Conservation (phyloP, 106 monocot species). For the Dendrobium nobile region DNA sequence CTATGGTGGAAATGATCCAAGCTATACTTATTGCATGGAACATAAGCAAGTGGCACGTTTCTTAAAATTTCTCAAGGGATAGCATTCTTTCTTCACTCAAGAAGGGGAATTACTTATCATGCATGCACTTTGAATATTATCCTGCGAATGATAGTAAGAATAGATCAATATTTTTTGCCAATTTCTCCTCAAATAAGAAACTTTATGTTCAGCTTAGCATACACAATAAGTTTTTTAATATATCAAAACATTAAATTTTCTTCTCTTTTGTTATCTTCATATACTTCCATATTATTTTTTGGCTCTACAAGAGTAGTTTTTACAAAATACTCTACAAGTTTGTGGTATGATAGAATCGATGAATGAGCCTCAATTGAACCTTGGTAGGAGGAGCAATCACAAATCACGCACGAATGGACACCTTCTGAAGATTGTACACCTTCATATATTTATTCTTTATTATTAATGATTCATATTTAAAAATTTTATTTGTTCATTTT, state of each 20-base stretch:
- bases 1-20: no score
- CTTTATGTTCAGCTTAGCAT: background rate
- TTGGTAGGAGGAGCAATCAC: background rate
- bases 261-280: no score
- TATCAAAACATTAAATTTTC: background rate
- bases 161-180: background rate
- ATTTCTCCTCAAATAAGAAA: background rate
- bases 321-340: background rate
- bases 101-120: no score
- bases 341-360: background rate
- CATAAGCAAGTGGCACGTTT: no score
- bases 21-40: no score
- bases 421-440: background rate
- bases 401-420: background rate
- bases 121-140: no score
- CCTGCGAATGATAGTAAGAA: background rate
- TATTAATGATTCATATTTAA: background rate
- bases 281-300: background rate
- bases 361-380: background rate
- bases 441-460: background rate
- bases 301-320: background rate
- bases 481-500: background rate
- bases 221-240: background rate
- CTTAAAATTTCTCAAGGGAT: no score
- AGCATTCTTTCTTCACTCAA: no score